Conservation (phyloP, 345 rosid genomes). For the Cardamine occulta region DNA sequence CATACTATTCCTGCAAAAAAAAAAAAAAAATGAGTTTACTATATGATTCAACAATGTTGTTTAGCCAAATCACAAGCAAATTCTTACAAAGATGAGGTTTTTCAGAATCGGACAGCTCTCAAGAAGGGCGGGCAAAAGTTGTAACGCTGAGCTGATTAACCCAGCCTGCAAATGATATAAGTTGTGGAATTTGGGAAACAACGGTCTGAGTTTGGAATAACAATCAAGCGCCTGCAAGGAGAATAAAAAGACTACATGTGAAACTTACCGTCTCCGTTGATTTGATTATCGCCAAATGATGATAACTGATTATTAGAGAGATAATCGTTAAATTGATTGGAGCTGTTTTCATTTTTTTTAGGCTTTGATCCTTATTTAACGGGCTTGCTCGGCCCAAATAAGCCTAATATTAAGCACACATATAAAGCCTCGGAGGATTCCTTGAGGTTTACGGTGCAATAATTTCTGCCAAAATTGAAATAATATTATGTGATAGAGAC, state of each 20-base stretch:
- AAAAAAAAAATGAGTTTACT: neutral
- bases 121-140: neutral
- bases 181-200: neutral
- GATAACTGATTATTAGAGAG: no score
- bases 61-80: neutral
- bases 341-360: no score
- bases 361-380: no score
- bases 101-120: slow-evolving; percentile 20
- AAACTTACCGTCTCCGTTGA: no score
- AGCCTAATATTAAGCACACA: no score
- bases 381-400: no score
- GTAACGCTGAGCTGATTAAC: neutral
- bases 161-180: neutral
- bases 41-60: neutral
- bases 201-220: neutral
- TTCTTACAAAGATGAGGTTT: slow-evolving; percentile 12
- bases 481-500: no score
- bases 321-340: no score
- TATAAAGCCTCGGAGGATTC: no score
- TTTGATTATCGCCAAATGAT: no score
- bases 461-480: no score
- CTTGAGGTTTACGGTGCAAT: no score
- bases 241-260: neutral
- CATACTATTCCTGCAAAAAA: neutral
- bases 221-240: neutral